phyloP scores from a whole-genome alignment of 2,329 filamentous ascomycete genomes.

The Zopfia rhizophila region DNA sequence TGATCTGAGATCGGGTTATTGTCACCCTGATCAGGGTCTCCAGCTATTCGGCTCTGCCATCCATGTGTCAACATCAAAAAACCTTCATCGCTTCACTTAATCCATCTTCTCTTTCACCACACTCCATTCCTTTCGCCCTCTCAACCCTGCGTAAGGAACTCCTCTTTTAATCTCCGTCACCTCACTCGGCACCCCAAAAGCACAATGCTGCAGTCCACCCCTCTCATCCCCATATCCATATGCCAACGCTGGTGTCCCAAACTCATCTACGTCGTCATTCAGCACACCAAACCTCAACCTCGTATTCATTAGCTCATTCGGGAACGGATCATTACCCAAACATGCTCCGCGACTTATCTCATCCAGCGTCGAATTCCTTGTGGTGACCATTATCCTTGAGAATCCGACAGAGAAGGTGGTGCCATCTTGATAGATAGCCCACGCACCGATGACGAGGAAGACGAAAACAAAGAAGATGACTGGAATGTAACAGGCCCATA shows the following conservation, averaged over 20 bases:
- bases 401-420: constrained; percentile 48
- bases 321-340: constrained; percentile 53
- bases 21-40: no score
- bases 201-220: constrained; percentile 37
- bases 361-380: constrained; percentile 47
- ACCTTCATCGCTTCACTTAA: no score
- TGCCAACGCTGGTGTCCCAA: no score
- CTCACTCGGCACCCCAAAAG: constrained; percentile 44
- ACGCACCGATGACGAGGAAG: constrained; percentile 39
- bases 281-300: constrained; percentile 51
- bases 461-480: constrained; percentile 43
- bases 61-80: no score
- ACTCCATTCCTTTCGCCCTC: no score
- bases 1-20: no score
- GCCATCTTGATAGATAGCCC: constrained; percentile 47
- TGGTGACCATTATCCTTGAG: constrained; percentile 47
- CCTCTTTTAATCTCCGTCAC: constrained; percentile 32
- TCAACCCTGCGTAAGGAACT: constrained; percentile 38
- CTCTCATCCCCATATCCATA: constrained; percentile 30
- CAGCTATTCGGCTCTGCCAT: no score
- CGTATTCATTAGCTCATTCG: constrained; percentile 49
- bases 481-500: constrained; percentile 48
- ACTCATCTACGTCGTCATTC: constrained; percentile 34
- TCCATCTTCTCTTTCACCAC: no score
- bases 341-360: constrained; percentile 53